phyloP scores from a whole-genome alignment of 768 basidiomycete species.

The Psilocybe cyanescens region DNA sequence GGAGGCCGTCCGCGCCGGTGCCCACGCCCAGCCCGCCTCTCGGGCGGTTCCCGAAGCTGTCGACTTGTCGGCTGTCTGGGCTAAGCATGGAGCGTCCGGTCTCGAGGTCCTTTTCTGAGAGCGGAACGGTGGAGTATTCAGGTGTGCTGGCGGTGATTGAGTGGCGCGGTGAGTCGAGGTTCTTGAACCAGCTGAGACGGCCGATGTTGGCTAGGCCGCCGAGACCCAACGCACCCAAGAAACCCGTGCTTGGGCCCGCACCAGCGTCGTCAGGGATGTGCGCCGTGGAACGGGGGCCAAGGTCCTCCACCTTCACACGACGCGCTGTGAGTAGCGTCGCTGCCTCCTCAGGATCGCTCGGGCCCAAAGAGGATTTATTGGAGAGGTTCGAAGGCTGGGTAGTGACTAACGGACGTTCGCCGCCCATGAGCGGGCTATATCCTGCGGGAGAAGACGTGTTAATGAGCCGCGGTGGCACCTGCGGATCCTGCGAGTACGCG shows the following conservation, averaged over 20 bases:
- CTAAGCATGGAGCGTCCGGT: conserved; percentile 42
- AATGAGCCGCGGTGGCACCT: conserved; percentile 38
- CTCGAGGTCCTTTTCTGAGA: conserved; percentile 51
- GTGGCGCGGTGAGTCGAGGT: conserved; percentile 24
- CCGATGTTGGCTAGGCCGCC: conserved; percentile 51
- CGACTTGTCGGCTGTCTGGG: conserved; percentile 25
- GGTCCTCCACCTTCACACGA: conserved; percentile 46
- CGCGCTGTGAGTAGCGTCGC: conserved; percentile 58
- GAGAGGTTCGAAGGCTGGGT: conserved; percentile 25
- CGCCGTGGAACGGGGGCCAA: conserved; percentile 33
- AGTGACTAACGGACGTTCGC: conserved; percentile 19
- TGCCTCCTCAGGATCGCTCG: conserved; percentile 43
- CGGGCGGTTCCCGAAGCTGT: conserved; percentile 25
- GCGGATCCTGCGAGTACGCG: conserved; percentile 32
- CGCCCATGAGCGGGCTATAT: conserved; percentile 22
- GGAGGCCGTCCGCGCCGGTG: conserved; percentile 39
- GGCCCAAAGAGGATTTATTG: conserved; percentile 33
- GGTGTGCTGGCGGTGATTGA: conserved; percentile 27
- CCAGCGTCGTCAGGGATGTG: conserved; percentile 8
- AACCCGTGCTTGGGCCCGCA: conserved; percentile 25
- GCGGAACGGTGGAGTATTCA: conserved; percentile 25
- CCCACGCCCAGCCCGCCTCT: conserved; percentile 29
- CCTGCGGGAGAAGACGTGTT: conserved; percentile 28
- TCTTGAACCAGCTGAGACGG: conserved; percentile 66
- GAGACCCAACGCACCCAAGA: conserved; percentile 47